Conservation (phyloP, 352 stramenopile species). For the Pythium pyrilobum region DNA sequence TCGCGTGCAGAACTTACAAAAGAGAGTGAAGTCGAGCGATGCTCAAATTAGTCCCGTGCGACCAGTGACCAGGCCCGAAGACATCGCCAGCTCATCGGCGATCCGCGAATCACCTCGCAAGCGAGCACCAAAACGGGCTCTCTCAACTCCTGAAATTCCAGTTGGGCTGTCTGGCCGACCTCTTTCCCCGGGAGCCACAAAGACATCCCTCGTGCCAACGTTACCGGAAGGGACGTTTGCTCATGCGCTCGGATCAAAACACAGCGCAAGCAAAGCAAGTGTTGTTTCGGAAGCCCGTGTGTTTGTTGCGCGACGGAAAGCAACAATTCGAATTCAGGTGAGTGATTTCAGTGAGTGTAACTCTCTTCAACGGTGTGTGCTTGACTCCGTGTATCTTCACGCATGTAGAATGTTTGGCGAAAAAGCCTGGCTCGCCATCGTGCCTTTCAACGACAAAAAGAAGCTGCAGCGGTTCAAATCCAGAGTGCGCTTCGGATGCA, state of each 20-base stretch:
- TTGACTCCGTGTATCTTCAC: not conserved
- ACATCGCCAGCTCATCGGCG: conserved; percentile 1
- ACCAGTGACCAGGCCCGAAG: conserved; percentile 15
- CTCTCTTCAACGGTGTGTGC: not conserved
- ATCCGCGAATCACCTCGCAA: conserved; percentile 31
- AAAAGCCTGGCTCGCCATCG: conserved; percentile 10
- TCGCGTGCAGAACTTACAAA: conserved; percentile 17
- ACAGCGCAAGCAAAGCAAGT: conserved; percentile 41
- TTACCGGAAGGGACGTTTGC: conserved; percentile 40
- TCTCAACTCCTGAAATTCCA: conserved; percentile 33
- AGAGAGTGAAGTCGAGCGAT: not conserved
- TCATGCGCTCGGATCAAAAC: conserved; percentile 39
- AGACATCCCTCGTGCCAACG: conserved; percentile 32
- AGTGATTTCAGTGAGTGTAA: not conserved
- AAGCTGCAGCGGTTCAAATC: conserved; percentile 19
- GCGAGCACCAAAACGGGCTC: conserved; percentile 27
- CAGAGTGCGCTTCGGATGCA: conserved; percentile 25
- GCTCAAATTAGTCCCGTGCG: conserved; percentile 11
- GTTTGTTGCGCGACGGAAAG: conserved; percentile 41
- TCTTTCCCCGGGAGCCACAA: conserved; percentile 40
- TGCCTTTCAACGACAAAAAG: not conserved
- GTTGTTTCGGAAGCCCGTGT: conserved; percentile 37
- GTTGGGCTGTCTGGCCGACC: conserved; percentile 28
- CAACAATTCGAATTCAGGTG: conserved; percentile 54
- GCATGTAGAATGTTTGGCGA: conserved; percentile 18